Conservation (phyloP, 345 rosid genomes). For the Heritiera fomes region DNA sequence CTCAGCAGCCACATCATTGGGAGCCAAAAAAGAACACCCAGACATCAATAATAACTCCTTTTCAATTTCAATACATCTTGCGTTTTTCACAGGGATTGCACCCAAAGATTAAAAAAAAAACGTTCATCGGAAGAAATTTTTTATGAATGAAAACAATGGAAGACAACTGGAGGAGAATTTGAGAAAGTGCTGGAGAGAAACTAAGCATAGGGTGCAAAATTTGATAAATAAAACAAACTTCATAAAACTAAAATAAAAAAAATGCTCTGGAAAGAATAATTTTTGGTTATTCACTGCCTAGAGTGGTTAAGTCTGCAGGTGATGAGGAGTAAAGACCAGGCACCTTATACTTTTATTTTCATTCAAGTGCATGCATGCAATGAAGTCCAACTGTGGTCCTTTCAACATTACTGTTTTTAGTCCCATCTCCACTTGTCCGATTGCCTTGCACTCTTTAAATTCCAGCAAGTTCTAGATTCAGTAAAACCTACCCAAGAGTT, state of each 20-base stretch:
- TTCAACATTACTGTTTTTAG: neutral
- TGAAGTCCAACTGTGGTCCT: too few relatives aligned
- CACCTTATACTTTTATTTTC: neutral
- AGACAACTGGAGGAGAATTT: neutral
- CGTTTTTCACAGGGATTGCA: neutral
- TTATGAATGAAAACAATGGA: neutral
- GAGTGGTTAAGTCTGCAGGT: neutral
- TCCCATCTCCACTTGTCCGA: neutral
- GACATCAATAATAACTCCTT: constrained; percentile 18
- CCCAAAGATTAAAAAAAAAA: neutral
- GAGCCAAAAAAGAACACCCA: constrained; percentile 18
- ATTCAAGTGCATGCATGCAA: too few relatives aligned
- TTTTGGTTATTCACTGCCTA: neutral
- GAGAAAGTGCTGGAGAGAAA: neutral
- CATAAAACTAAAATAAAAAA: neutral
- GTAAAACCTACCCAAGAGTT: neutral
- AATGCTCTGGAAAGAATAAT: neutral
- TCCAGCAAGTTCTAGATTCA: neutral
- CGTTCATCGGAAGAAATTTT: neutral
- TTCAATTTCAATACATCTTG: neutral
- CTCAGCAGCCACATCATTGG: constrained; percentile 36
- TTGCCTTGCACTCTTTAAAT: neutral
- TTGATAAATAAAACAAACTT: neutral
- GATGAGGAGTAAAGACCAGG: neutral
- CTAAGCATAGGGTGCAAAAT: neutral